Conservation (phyloP, 225 moss, liverwort and hornwort species). For the Lunularia cruciata region DNA sequence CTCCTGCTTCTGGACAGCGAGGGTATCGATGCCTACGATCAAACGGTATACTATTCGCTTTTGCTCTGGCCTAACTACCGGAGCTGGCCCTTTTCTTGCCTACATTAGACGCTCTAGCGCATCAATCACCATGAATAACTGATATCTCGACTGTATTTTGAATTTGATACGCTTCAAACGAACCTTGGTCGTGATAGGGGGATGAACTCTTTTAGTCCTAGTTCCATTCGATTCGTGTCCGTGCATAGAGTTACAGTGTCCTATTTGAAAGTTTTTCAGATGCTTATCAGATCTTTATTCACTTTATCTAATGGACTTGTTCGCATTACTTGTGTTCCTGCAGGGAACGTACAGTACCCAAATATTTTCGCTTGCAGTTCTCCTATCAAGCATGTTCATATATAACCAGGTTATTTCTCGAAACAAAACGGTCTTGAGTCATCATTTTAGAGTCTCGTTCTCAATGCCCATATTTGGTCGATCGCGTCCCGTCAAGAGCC, state of each 20-base stretch:
- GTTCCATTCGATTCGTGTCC: too few relatives aligned
- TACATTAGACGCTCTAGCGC: neutral
- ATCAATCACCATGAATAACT: too few relatives aligned
- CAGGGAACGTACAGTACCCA: constrained; percentile 98
- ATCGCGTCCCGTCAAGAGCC: neutral
- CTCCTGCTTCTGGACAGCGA: constrained; percentile 85
- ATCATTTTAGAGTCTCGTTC: neutral
- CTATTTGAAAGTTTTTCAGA: too few relatives aligned
- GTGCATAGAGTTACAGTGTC: too few relatives aligned
- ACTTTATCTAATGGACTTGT: too few relatives aligned
- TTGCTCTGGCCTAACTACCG: neutral
- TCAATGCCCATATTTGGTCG: neutral
- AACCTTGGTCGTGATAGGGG: too few relatives aligned
- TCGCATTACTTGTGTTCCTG: too few relatives aligned
- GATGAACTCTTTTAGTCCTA: too few relatives aligned
- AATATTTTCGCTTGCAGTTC: constrained; percentile 84
- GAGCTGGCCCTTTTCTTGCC: neutral
- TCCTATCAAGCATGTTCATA: constrained; percentile 88
- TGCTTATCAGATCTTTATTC: too few relatives aligned
- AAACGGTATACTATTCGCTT: constrained; percentile 53
- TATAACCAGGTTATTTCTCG: constrained; percentile 97
- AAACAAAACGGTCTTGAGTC: neutral
- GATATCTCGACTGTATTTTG: too few relatives aligned
- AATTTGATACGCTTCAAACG: too few relatives aligned
- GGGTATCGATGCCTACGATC: constrained; percentile 95